phyloP scores from a whole-genome alignment of 495 filamentous ascomycete genomes.

The Choiromyces venosus region DNA sequence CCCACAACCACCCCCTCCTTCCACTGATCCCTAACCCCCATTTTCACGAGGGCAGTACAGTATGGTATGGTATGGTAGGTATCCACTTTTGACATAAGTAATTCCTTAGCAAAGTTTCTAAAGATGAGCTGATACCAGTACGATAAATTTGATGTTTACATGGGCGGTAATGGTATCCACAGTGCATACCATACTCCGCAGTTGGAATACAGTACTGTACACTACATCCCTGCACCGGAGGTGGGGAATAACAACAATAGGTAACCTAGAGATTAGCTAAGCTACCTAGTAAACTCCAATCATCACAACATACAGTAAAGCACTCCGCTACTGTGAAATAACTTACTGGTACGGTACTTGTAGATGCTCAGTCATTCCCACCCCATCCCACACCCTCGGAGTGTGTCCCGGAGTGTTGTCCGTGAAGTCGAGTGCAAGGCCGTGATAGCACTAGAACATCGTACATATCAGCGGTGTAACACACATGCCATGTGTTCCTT shows the following conservation, averaged over 20 bases:
- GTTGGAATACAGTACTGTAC: too few relatives aligned
- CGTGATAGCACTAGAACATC: too few relatives aligned
- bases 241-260: neutral
- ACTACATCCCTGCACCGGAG: neutral
- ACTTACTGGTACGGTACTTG: too few relatives aligned
- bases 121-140: neutral
- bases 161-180: neutral
- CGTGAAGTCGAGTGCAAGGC: neutral
- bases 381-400: neutral
- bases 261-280: neutral
- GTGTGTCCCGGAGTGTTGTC: neutral
- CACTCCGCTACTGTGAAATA: neutral
- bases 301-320: neutral
- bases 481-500: neutral
- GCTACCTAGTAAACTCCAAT: neutral
- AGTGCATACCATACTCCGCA: neutral
- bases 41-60: neutral
- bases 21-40: neutral
- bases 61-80: too few relatives aligned
- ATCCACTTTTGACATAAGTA: neutral
- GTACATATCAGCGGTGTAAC: neutral
- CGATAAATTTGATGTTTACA: neutral
- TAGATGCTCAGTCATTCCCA: neutral
- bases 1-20: neutral
- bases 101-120: neutral